Base-by-base conservation (phyloP, 768 basidiomycete species). In the Rhizopogon vesiculosus region DNA sequence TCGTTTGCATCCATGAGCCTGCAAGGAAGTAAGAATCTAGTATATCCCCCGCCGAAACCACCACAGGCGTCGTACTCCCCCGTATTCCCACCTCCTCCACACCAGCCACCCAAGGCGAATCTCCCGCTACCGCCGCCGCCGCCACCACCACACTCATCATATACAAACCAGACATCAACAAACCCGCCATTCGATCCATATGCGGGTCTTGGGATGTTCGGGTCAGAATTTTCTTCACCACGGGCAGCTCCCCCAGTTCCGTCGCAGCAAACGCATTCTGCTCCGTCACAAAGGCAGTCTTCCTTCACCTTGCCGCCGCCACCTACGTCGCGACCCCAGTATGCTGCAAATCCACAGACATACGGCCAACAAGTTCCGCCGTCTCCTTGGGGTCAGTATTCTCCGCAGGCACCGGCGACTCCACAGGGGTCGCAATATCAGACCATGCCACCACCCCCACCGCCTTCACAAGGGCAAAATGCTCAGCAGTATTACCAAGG, bases 1-100 rank as follows among this genome's bases (percentile, higher is more conserved):
- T 74, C 82, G 0, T 83, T 90, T 61, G 74, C 81, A 1, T 76
- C 79, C 1, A 80, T 90, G 80, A 82, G 65, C 58, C 51, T 88
- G 45, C 71, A 74, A 42, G 61, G 66, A 16, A 51, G 62, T 44
- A 60, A 54, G 31, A 60, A 65, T 29, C 58, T 71, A 8, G 61
- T 61, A 25, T 65, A 65, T 7, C 70, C 74, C 15, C 70, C 67
- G 6, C 48, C 42, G 2, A 58, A 58, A n/a, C 68, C 68, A 6
- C 66, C 69, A 1, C 72, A 70, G 35, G 56, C 60, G 55, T n/a
- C 67, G 59, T 40, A 56, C 66, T 45, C 63, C 72, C 55, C 53
- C 61, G 13, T 57, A n/a, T 48, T 55, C 61, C n/a, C 25, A n/a
- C 39, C 31, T 18, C 54, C 53, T 50, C 54, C 44, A 39, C 38